Evolutionary conservation across 2,329 filamentous ascomycete genomes (phyloP), one percentile per base, ranked within the genome.

Genomic region (Orbilia brochopaga): DNA sequence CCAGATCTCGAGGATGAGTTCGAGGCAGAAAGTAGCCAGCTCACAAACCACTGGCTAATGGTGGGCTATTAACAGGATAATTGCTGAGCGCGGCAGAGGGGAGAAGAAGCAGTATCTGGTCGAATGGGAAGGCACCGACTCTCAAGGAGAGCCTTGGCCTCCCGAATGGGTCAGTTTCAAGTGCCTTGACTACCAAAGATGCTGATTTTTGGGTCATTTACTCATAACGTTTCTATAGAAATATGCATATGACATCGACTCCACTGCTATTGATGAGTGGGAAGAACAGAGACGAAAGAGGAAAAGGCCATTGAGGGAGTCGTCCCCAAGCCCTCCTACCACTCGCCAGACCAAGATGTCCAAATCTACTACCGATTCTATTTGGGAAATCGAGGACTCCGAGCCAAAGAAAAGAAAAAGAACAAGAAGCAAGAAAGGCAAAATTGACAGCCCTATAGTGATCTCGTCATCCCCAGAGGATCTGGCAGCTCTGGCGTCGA

Each of bases 41-140:
- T 55, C 55, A 4, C 6, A 53, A 32, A 46, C 55, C 23, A 37
- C 32, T 23, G 55, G 67, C 1, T 32, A 56, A n/a, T 72, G 60
- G 60, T 72, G 55, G 55, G 48, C 50, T 10, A 55, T 72, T 1
- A 64, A 15, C 6, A 27, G 32, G 13, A 72, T 72, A 1, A 58
- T 50, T 6, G 55, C 42, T 10, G 67, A 72, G 23, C 21, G 50
- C 13, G 40, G 67, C 2, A 56, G n/a, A 19, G 62, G 59, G 10
- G 32, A 46, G 6, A 64, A 56, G 24, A 60, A 57, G 24, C 48
- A 57, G 17, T 72, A 64, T 55, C 27, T 32, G 6, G 51, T 72
- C 2, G 60, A 72, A 53, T 72, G 60, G 60, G 60, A 59, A 6
- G 67, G 67, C 17, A 56, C 52, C 10, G 60, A 72, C 17, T 42